Evolutionary conservation across 352 stramenopile species (phyloP).

Genomic region (Globisporangium perplexum): DNA sequence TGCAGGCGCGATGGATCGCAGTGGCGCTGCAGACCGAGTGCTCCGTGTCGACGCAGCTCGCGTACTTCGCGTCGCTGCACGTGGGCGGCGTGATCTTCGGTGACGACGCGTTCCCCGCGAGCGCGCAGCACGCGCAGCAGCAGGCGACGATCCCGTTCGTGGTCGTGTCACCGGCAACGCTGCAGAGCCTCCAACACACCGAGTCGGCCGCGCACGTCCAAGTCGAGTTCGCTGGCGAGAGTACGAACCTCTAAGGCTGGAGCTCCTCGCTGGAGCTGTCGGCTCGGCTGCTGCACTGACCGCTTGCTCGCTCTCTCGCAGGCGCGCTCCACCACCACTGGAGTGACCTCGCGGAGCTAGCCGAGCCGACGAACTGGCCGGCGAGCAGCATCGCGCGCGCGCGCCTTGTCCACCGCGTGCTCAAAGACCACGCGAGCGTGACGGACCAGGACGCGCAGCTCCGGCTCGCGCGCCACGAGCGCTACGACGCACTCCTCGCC

Average conservation of each 20-base stretch:
- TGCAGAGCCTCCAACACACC: slow-evolving; percentile 8
- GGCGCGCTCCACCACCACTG: slow-evolving; percentile 59
- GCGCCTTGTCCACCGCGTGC: slow-evolving; percentile 58
- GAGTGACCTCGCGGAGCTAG: slow-evolving; percentile 44
- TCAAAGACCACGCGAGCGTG: slow-evolving; percentile 54
- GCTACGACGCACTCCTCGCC: slow-evolving; percentile 39
- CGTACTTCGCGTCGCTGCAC: slow-evolving; percentile 28
- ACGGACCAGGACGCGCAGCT: slow-evolving; percentile 37
- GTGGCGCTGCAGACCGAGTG: slow-evolving; percentile 26
- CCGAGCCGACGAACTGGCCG: slow-evolving; percentile 50
- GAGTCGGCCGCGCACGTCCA: slow-evolving; percentile 30
- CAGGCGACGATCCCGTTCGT: slow-evolving; percentile 37
- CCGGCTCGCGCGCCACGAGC: slow-evolving; percentile 38
- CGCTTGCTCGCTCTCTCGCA: slow-evolving; percentile 11
- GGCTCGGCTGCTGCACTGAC: neutral
- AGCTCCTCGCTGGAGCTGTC: too few relatives aligned
- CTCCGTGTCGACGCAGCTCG: slow-evolving; percentile 33
- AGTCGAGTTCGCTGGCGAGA: slow-evolving; percentile 60
- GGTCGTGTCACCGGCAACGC: slow-evolving; percentile 21
- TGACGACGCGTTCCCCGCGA: slow-evolving; percentile 23
- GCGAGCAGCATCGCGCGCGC: slow-evolving; percentile 31
- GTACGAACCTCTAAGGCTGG: too few relatives aligned
- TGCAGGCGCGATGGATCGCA: slow-evolving; percentile 24
- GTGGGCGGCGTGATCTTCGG: slow-evolving; percentile 42
- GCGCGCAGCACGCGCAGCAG: slow-evolving; percentile 11